A percentile compares a stretch with the other conserved stretches of the same genome.
phyloP scores from a whole-genome alignment of 78 protist species.

The Tieghemostelium lacteum region DNA sequence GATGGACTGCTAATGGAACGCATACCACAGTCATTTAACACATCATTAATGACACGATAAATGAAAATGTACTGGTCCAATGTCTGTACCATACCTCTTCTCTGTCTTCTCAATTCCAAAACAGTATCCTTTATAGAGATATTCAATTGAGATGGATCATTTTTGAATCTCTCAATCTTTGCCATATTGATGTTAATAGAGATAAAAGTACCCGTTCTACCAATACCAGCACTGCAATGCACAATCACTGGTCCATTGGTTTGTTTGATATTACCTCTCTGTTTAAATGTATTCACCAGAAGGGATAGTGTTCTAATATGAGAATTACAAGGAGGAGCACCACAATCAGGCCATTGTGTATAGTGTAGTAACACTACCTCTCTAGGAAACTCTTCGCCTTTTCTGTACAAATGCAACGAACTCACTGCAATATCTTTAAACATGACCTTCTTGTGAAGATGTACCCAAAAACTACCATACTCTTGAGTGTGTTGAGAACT shows the following conservation, averaged over 20 bases:
- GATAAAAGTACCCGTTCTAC: slow-evolving; percentile 88
- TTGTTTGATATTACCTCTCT: slow-evolving; percentile 40
- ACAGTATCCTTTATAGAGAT: slow-evolving; percentile 42
- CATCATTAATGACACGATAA: slow-evolving; percentile 69
- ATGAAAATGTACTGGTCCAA: slow-evolving; percentile 82
- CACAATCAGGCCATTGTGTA: slow-evolving; percentile 75
- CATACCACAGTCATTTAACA: slow-evolving; percentile 49
- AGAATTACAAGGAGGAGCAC: slow-evolving; percentile 40
- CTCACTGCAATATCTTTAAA: slow-evolving; percentile 68
- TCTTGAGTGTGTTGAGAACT: slow-evolving; percentile 32
- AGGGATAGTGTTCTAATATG: slow-evolving; percentile 59
- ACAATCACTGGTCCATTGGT: slow-evolving; percentile 84
- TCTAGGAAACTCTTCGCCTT: slow-evolving; percentile 77
- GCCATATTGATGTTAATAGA: slow-evolving; percentile 74
- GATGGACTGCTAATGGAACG: slow-evolving; percentile 61
- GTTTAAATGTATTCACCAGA: slow-evolving; percentile 49
- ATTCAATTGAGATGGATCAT: slow-evolving; percentile 11
- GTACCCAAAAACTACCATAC: slow-evolving; percentile 71
- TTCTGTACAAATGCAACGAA: slow-evolving; percentile 53
- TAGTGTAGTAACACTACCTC: slow-evolving; percentile 70
- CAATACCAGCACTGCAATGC: slow-evolving; percentile 91
- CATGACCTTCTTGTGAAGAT: slow-evolving; percentile 57
- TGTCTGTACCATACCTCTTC: slow-evolving; percentile 87
- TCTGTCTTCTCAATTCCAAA: slow-evolving; percentile 46
- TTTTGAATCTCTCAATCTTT: slow-evolving; percentile 43